These are phyloP conservation scores for Phragmites australis DNA, from an alignment of 176 grass and related monocot species.

Conservation along the genomic window DNA sequence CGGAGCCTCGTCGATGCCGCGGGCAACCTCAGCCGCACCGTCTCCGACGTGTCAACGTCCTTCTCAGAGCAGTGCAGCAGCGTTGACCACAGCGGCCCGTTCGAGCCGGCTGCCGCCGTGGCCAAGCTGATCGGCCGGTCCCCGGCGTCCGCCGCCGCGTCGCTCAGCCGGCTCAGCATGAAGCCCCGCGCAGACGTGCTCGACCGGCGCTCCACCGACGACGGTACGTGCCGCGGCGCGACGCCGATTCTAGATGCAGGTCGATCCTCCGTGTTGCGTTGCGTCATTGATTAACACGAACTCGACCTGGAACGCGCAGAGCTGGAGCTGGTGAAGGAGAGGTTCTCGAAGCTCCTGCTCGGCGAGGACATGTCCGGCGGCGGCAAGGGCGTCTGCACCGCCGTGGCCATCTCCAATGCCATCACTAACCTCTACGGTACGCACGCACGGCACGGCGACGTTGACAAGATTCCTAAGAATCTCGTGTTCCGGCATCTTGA, in stretches of 20 bases:
- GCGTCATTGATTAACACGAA: neutral
- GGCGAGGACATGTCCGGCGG: constrained; percentile 97
- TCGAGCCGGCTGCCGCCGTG: constrained; percentile 48
- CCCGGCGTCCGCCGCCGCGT: constrained; percentile 29
- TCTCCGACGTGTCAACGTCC: constrained; percentile 68
- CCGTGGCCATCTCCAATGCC: constrained; percentile 94
- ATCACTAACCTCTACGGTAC: constrained; percentile 98
- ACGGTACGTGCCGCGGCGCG: constrained; percentile 38
- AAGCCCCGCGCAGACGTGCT: constrained; percentile 65
- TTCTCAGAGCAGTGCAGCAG: constrained; percentile 66
- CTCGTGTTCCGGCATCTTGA: neutral
- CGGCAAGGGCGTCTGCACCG: constrained; percentile 92
- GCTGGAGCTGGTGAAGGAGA: constrained; percentile 92
- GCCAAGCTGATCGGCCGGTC: constrained; percentile 54
- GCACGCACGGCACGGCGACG: neutral
- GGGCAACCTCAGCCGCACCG: constrained; percentile 70
- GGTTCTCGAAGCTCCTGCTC: constrained; percentile 92
- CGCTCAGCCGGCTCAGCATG: constrained; percentile 58
- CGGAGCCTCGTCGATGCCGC: constrained; percentile 41
- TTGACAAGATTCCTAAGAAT: neutral
- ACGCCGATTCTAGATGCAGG: neutral
- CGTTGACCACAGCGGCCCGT: constrained; percentile 60
- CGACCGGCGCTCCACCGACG: constrained; percentile 58
- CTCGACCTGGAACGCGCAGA: constrained; percentile 36
- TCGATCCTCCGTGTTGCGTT: neutral